These are phyloP conservation scores for Tubosaeta sp. DNA, from an alignment of 768 basidiomycete species.

Conservation along the genomic window DNA sequence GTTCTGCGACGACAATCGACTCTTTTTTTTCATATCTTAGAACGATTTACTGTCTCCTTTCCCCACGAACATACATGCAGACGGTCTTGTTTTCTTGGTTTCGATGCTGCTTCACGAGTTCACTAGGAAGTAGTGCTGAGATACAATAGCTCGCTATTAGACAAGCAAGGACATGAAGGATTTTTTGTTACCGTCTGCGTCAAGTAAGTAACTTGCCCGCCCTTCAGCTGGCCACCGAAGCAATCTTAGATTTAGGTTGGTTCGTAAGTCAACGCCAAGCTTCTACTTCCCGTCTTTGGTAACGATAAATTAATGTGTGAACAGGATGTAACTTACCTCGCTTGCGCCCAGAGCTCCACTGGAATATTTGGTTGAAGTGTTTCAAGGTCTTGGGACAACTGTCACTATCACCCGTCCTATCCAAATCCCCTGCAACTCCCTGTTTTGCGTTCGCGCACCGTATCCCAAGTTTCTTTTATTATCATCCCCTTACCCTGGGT, in stretches of 20 bases:
- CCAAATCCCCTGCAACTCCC: background rate
- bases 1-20: background rate
- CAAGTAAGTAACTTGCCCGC: no score
- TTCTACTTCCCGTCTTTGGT: no score
- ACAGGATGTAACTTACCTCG: no score
- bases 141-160: background rate
- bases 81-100: background rate
- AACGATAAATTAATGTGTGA: no score
- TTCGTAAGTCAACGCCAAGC: no score
- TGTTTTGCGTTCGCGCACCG: background rate
- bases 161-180: no score
- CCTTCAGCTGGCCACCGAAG: no score
- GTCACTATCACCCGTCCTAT: background rate
- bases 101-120: background rate
- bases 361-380: background rate
- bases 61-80: background rate
- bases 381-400: background rate
- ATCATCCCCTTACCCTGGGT: no score
- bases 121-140: background rate
- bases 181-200: no score
- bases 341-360: background rate
- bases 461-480: background rate
- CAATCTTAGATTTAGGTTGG: no score
- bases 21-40: constrained; percentile 8
- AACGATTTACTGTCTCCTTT: background rate